phyloP scores from a whole-genome alignment of 257 asterid species.

The Pogostemon cablin region DNA sequence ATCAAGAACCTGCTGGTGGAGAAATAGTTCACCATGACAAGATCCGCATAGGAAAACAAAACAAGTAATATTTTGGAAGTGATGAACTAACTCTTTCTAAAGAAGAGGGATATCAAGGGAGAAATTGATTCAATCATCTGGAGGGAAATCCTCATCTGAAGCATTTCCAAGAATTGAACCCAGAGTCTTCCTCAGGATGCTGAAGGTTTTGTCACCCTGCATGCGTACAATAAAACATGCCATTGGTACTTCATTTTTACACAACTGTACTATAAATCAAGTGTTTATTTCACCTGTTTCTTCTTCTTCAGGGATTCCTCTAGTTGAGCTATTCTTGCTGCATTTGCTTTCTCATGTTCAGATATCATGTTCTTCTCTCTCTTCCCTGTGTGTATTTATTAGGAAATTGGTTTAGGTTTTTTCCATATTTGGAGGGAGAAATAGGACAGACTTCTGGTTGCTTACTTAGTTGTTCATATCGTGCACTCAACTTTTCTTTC shows the following conservation, averaged over 20 bases:
- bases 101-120: neutral
- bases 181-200: constrained; percentile 76
- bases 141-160: constrained; percentile 92
- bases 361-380: constrained; percentile 78
- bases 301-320: constrained; percentile 96
- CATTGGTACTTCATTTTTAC: neutral
- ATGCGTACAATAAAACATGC: constrained; percentile 39
- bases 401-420: constrained; percentile 12
- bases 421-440: constrained; percentile 21
- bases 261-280: constrained; percentile 4
- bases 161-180: constrained; percentile 91
- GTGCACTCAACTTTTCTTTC: constrained; percentile 60
- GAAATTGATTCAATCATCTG: constrained; percentile 50
- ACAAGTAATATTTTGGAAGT: constrained; percentile 5
- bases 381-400: constrained; percentile 60
- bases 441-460: constrained; percentile 16
- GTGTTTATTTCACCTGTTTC: constrained; percentile 61
- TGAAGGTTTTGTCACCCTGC: constrained; percentile 92
- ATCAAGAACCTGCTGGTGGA: no score
- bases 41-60: neutral
- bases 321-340: constrained; percentile 67
- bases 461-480: constrained; percentile 91
- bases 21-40: neutral
- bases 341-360: constrained; percentile 69
- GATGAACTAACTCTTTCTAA: neutral